A percentile compares a stretch with the other conserved stretches of the same genome.
phyloP scores from a whole-genome alignment of 371 early-diverging fungal genomes.

The Coemansia sp. region DNA sequence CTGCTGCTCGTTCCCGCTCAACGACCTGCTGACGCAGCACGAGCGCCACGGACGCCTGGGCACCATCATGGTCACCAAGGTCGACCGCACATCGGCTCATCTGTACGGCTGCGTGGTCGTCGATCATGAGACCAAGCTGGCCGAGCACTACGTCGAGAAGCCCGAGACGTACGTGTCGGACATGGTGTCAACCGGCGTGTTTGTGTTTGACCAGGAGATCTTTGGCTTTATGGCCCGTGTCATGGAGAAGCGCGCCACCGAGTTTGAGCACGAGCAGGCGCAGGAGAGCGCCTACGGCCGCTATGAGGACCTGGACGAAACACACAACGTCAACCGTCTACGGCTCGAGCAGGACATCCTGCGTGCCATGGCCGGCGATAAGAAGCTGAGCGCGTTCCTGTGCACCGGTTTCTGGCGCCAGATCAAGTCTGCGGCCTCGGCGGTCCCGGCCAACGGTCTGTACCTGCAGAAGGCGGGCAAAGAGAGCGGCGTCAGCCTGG shows the following conservation, averaged over 20 bases:
- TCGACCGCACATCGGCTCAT: slow-evolving; percentile 66
- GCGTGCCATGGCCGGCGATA: slow-evolving; percentile 75
- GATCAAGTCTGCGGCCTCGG: slow-evolving; percentile 94
- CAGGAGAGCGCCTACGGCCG: slow-evolving; percentile 60
- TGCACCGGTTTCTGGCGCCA: slow-evolving; percentile 89
- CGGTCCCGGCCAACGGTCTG: slow-evolving; percentile 87
- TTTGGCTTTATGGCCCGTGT: slow-evolving; percentile 84
- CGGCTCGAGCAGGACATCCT: slow-evolving; percentile 92
- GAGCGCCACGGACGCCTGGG: slow-evolving; percentile 73
- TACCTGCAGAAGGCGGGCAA: slow-evolving; percentile 78
- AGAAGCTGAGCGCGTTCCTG: slow-evolving; percentile 78
- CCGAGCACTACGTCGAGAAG: slow-evolving; percentile 96
- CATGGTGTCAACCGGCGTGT: slow-evolving; percentile 92
- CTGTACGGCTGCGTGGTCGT: slow-evolving; percentile 92
- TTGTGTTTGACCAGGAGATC: slow-evolving; percentile 81
- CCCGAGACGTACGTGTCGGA: slow-evolving; percentile 93
- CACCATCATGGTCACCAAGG: slow-evolving; percentile 85
- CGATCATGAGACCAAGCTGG: slow-evolving; percentile 79
- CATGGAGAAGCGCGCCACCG: slow-evolving; percentile 57
- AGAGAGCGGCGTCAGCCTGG: slow-evolving; percentile 64
- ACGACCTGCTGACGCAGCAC: slow-evolving; percentile 81
- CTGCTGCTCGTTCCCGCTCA: slow-evolving; percentile 89
- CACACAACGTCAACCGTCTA: slow-evolving; percentile 67
- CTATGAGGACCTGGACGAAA: slow-evolving; percentile 48
- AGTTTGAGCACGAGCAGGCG: slow-evolving; percentile 57